Percentiles rank a stretch among this genome's conserved stretches.
phyloP scores from a whole-genome alignment of 2,329 filamentous ascomycete species.

The Spiromastix sp. region DNA sequence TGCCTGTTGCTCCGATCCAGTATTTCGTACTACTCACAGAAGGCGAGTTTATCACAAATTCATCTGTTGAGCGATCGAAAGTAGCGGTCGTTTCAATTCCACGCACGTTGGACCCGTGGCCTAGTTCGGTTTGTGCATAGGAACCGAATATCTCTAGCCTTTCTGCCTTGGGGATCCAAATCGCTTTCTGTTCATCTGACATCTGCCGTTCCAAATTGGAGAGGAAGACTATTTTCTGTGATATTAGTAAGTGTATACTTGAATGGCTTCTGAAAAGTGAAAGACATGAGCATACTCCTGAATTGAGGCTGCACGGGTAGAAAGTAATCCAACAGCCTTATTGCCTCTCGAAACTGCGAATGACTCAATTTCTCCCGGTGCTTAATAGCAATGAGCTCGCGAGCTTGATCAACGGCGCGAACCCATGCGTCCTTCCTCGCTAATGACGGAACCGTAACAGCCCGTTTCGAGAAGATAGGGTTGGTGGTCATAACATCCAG shows the following conservation, averaged over 20 bases:
- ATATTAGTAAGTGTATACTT: not conserved
- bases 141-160: slow-evolving; percentile 19
- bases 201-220: slow-evolving; percentile 17
- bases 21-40: slow-evolving; percentile 20
- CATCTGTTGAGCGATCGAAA: slow-evolving; percentile 18
- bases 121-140: slow-evolving; percentile 23
- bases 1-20: slow-evolving; percentile 21
- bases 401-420: slow-evolving; percentile 12
- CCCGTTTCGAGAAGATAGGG: slow-evolving; percentile 14
- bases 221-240: slow-evolving; percentile 11
- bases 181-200: slow-evolving; percentile 16
- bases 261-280: not conserved
- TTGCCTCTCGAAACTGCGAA: slow-evolving; percentile 14
- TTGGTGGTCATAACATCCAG: slow-evolving; percentile 11
- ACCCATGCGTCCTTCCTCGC: slow-evolving; percentile 16
- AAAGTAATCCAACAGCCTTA: slow-evolving; percentile 14
- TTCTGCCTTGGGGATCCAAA: slow-evolving; percentile 17
- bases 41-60: slow-evolving; percentile 23
- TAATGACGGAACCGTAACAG: slow-evolving; percentile 11
- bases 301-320: slow-evolving; percentile 16
- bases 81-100: slow-evolving; percentile 24
- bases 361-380: slow-evolving; percentile 14
- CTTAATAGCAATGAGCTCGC: slow-evolving; percentile 14
- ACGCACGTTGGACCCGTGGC: slow-evolving; percentile 22
- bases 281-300: slow-evolving; percentile 7